A percentile compares a stretch with the other conserved stretches of the same genome.
Evolutionary conservation across 352 stramenopile genomes (phyloP).

Genomic region (Globisporangium radiosum): DNA sequence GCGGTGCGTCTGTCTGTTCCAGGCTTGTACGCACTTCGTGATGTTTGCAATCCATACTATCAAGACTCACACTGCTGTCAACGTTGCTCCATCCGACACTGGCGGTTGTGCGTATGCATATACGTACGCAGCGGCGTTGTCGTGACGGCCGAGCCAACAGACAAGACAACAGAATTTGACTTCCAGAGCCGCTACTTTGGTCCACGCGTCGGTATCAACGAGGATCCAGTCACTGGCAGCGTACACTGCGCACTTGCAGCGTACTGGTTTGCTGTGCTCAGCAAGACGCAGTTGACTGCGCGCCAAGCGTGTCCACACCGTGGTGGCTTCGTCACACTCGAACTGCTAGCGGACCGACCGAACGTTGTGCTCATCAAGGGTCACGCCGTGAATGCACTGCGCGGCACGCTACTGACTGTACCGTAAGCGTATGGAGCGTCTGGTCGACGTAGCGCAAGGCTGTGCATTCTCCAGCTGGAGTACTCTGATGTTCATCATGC

Average conservation of each 20-base stretch:
- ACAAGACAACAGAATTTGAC: constrained; percentile 19
- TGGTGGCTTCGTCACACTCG: constrained; percentile 31
- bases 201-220: constrained; percentile 79
- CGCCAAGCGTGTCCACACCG: constrained; percentile 40
- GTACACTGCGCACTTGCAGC: constrained; percentile 83
- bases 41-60: no score
- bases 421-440: neutral
- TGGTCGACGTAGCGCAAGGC: no score
- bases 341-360: constrained; percentile 21
- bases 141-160: constrained; percentile 20
- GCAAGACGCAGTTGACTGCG: constrained; percentile 33
- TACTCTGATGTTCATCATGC: no score
- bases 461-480: no score
- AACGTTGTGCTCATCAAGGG: constrained; percentile 45
- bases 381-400: constrained; percentile 24
- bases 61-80: no score
- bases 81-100: no score
- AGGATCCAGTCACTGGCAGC: constrained; percentile 93
- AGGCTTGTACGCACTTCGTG: no score
- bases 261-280: constrained; percentile 69
- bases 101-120: no score
- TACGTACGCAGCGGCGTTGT: constrained; percentile 11
- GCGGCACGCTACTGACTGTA: constrained; percentile 15
- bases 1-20: neutral
- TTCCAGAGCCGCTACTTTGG: constrained; percentile 86